Conservation (phyloP, 2,329 filamentous ascomycete species). For the Exophiala alcalophila region DNA sequence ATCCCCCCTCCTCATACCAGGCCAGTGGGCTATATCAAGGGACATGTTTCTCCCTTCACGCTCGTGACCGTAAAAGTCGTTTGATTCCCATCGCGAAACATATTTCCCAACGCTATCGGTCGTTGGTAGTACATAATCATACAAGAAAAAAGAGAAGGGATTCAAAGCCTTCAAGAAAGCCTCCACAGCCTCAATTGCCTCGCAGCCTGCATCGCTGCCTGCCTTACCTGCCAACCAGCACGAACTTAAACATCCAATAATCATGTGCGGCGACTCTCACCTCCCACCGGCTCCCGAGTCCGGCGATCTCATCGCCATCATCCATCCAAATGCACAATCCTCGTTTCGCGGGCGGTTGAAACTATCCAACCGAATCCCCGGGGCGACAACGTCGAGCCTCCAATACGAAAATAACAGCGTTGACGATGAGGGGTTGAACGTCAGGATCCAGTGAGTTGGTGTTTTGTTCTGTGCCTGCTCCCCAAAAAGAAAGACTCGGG, state of each 20-base stretch:
- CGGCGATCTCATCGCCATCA: constrained; percentile 28
- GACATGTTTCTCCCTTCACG: no score
- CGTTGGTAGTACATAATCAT: no score
- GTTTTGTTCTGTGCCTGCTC: no score
- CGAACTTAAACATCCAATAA: background rate
- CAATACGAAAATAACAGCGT: constrained; percentile 1
- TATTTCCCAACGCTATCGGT: no score
- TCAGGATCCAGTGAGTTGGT: constrained; percentile 26
- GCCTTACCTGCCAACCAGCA: background rate
- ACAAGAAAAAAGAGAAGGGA: no score
- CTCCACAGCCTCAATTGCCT: no score
- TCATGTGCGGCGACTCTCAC: constrained; percentile 26
- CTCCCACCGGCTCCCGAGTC: constrained; percentile 28
- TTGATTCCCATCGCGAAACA: no score
- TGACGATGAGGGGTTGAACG: constrained; percentile 3
- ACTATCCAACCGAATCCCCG: constrained; percentile 19
- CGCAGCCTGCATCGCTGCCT: background rate
- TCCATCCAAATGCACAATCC: constrained; percentile 25
- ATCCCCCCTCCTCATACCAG: no score
- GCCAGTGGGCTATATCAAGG: no score
- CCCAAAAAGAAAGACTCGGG: no score
- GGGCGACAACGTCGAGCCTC: constrained; percentile 17
- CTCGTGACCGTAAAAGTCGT: no score
- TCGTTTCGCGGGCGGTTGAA: constrained; percentile 20
- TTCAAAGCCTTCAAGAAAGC: no score